Evolutionary conservation across 176 grass and related monocot species (phyloP).

Genomic region (Hordeum marinum): DNA sequence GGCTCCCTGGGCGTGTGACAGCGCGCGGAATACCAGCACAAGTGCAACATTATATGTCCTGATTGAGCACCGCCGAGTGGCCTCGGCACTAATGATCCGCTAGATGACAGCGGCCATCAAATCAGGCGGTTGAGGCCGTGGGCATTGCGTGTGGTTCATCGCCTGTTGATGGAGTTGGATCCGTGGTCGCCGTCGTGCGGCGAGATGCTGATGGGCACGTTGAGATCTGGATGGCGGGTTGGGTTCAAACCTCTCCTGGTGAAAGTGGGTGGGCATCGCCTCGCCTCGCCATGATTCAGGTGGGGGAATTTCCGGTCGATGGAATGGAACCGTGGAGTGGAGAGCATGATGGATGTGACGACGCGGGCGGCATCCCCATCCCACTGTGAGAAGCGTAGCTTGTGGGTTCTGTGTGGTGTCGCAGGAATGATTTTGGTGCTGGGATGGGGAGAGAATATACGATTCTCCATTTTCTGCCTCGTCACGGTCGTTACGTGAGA

Average conservation of each 20-base stretch:
- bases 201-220: not conserved
- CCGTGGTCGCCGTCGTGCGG: not conserved
- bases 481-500: not conserved
- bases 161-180: not conserved
- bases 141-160: not conserved
- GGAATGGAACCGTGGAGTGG: not conserved
- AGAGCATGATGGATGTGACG: not conserved
- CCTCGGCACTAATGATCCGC: not conserved
- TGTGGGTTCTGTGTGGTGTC: not conserved
- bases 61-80: not conserved
- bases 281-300: slow-evolving; percentile 18
- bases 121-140: not conserved
- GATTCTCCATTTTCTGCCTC: not conserved
- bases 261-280: not conserved
- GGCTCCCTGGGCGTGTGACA: slow-evolving; percentile 19
- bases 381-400: not conserved
- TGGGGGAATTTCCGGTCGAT: slow-evolving; percentile 27
- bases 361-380: not conserved
- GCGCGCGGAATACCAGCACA: not conserved
- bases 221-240: not conserved
- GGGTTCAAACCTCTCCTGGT: not conserved
- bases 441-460: not conserved
- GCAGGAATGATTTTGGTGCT: not conserved
- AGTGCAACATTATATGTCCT: not conserved
- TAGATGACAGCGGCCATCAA: not conserved